phyloP scores from a whole-genome alignment of 2,329 filamentous ascomycete genomes.

The Verticillium klebahnii region DNA sequence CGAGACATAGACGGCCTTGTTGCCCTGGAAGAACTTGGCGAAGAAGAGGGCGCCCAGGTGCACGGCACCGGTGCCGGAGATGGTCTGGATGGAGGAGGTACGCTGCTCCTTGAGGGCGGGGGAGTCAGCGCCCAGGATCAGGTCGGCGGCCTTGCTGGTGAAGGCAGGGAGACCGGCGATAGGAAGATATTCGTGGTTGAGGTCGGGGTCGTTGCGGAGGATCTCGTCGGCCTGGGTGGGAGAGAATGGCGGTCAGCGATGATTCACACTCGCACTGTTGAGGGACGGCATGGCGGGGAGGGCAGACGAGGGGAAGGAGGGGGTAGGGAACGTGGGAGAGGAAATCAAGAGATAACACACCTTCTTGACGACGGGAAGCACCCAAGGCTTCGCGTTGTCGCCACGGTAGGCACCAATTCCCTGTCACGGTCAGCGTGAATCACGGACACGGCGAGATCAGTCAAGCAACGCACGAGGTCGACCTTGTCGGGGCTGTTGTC shows the following conservation, averaged over 20 bases:
- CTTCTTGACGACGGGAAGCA: constrained; percentile 94
- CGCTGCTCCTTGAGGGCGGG: constrained; percentile 82
- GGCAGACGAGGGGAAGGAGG: background rate
- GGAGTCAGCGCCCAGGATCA: constrained; percentile 77
- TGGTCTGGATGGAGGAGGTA: constrained; percentile 79
- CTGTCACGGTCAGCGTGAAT: constrained; percentile 24
- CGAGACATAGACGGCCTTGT: constrained; percentile 80
- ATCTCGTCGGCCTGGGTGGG: constrained; percentile 75
- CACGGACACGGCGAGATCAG: constrained; percentile 9
- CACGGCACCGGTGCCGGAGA: constrained; percentile 93
- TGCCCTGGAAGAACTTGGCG: constrained; percentile 77
- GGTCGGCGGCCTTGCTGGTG: constrained; percentile 83
- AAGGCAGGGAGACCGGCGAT: constrained; percentile 86
- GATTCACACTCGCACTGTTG: constrained; percentile 9
- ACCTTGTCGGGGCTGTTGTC: constrained; percentile 79
- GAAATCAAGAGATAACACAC: constrained; percentile 40
- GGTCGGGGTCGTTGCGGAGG: constrained; percentile 78
- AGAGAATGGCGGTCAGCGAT: constrained; percentile 10
- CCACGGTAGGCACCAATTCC: constrained; percentile 92
- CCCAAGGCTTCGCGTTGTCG: constrained; percentile 94
- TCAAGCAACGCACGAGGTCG: constrained; percentile 67
- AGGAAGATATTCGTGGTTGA: constrained; percentile 98
- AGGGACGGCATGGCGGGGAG: background rate
- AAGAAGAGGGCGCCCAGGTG: constrained; percentile 94
- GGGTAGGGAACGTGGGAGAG: background rate